Percentiles rank a stretch among this genome's conserved stretches.
These are phyloP conservation scores for Fusarium sp. DNA, from an alignment of 2,329 filamentous ascomycete genomes.

Conservation along the genomic window DNA sequence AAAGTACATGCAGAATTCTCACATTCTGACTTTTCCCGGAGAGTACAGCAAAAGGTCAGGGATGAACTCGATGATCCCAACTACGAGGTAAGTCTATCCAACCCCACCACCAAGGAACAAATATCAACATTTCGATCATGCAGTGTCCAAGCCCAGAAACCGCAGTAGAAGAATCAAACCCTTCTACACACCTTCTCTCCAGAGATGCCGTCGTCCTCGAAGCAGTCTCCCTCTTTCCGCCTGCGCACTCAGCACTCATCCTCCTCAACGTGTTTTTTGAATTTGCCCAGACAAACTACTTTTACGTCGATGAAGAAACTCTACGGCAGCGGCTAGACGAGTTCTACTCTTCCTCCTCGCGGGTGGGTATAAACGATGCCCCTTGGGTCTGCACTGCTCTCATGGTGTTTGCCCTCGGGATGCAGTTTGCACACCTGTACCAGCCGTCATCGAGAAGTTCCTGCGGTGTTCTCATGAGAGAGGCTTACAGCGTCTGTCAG, in stretches of 20 bases:
- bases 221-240: slow-evolving; percentile 32
- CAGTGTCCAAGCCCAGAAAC: slow-evolving; percentile 13
- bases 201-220: slow-evolving; percentile 26
- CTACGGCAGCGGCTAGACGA: slow-evolving; percentile 28
- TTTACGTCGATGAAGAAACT: slow-evolving; percentile 36
- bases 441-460: slow-evolving; percentile 5
- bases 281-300: slow-evolving; percentile 41
- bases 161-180: not conserved
- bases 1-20: slow-evolving; percentile 28
- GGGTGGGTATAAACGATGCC: slow-evolving; percentile 13
- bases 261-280: slow-evolving; percentile 41
- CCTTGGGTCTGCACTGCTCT: slow-evolving; percentile 38
- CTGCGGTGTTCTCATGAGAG: not conserved
- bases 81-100: slow-evolving; percentile 9
- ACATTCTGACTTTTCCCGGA: slow-evolving; percentile 23
- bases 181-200: slow-evolving; percentile 14
- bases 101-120: too few species aligned
- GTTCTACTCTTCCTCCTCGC: slow-evolving; percentile 26
- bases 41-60: slow-evolving; percentile 24
- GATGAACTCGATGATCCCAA: not conserved
- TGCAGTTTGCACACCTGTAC: slow-evolving; percentile 35
- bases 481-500: slow-evolving; percentile 23
- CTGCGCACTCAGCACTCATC: slow-evolving; percentile 18
- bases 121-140: not conserved
- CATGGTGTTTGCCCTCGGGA: slow-evolving; percentile 41